Conservation (phyloP, 306 rosid genomes). For the Cicer cuneatum region DNA sequence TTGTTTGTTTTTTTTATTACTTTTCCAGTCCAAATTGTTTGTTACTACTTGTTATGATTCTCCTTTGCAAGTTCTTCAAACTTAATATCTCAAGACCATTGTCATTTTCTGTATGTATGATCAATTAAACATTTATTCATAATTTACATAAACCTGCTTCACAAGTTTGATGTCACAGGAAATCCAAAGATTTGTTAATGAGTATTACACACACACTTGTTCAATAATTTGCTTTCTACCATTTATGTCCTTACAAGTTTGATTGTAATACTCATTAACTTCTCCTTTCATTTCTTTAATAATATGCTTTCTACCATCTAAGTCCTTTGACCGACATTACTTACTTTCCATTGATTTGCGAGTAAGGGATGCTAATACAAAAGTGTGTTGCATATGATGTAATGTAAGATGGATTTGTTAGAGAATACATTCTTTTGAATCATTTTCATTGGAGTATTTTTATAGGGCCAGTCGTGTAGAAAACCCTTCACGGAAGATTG, state of each 20-base stretch:
- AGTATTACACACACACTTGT: no score
- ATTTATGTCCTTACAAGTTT: no score
- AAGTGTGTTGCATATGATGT: slow-evolving; percentile 32
- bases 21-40: slow-evolving; percentile 23
- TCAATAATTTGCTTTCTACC: no score
- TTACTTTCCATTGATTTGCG: slow-evolving; percentile 14
- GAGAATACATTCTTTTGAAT: slow-evolving; percentile 28
- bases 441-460: slow-evolving; percentile 45
- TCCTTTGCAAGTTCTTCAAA: slow-evolving; percentile 34
- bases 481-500: slow-evolving; percentile 56
- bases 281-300: neutral
- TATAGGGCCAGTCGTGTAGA: slow-evolving; percentile 58
- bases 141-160: slow-evolving; percentile 24
- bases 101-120: slow-evolving; percentile 20
- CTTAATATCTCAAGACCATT: slow-evolving; percentile 15
- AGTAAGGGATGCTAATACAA: slow-evolving; percentile 33
- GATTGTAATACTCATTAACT: neutral
- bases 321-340: slow-evolving; percentile 25
- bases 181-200: no score
- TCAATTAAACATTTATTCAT: slow-evolving; percentile 30
- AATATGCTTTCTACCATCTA: slow-evolving; percentile 12
- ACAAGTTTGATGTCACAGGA: slow-evolving; percentile 21
- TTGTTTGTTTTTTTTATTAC: slow-evolving; percentile 22
- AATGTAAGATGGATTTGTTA: slow-evolving; percentile 12
- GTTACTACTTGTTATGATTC: slow-evolving; percentile 3